A percentile compares a stretch with the other conserved stretches of the same genome.
These are phyloP conservation scores for Aspergillus luchuensis DNA, from an alignment of 2,329 filamentous ascomycete species.

Conservation along the genomic window DNA sequence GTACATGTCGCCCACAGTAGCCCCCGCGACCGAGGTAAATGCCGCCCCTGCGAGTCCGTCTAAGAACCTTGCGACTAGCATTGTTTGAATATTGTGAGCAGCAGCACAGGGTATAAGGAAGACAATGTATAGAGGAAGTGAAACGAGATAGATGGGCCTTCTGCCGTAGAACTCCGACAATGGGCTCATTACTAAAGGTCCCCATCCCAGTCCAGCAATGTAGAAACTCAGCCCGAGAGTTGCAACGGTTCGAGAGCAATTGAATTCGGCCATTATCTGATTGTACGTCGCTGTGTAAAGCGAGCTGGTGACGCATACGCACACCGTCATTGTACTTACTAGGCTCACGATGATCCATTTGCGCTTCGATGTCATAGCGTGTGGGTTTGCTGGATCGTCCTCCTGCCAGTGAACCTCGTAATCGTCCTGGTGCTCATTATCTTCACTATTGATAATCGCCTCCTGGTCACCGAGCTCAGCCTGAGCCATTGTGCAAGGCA, in stretches of 20 bases:
- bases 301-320: constrained; percentile 46
- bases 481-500: neutral
- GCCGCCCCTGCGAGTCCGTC: constrained; percentile 46
- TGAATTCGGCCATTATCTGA: constrained; percentile 74
- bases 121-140: constrained; percentile 71
- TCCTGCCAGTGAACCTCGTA: constrained; percentile 6
- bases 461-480: neutral
- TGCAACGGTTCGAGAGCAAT: constrained; percentile 65
- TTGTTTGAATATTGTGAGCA: constrained; percentile 71
- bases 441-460: neutral
- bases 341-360: constrained; percentile 3
- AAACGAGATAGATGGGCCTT: constrained; percentile 72
- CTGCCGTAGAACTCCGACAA: constrained; percentile 69
- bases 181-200: constrained; percentile 17
- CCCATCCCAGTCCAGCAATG: constrained; percentile 52
- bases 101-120: constrained; percentile 69
- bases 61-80: constrained; percentile 75
- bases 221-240: constrained; percentile 4
- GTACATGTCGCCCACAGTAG: constrained; percentile 22
- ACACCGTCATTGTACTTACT: neutral
- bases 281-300: constrained; percentile 78
- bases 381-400: neutral
- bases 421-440: neutral
- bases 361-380: neutral
- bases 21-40: constrained; percentile 69